Evolutionary conservation across 2,329 filamentous ascomycete species (phyloP), one percentile per base, ranked within the genome.

Genomic region (Aspergillus transmontanensis): DNA sequence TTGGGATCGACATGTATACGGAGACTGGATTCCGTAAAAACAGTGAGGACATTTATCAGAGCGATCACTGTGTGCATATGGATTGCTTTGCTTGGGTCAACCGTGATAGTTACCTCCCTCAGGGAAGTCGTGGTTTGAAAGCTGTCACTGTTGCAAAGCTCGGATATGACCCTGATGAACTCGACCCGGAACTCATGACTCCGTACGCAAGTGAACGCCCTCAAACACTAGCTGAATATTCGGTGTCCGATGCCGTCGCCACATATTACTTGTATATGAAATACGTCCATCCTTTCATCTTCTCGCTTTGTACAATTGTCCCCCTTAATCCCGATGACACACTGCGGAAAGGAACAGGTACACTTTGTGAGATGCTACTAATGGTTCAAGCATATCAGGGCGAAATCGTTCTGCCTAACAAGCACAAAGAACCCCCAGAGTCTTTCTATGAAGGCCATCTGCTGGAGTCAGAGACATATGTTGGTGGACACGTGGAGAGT

Each of bases 231-330:
- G 94, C 95, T 10, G 95, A 99, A 74, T 99, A 99, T 80, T 99
- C 96, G 0, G 95, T 99, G 51, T 99, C 96, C 72, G 96, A 99
- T 84, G 96, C 96, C 11, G 95, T 99, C 57, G 95, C 95, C 26
- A 99, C 95, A 0, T 99, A 99, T 77, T 99, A 99, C 75, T 83
- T 99, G 66, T 99, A 99, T 85, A 99, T 99, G 96, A 99, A 99
- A 89, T 99, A 99, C 78, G 92, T 99, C n/a, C 95, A 99, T 77
- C 95, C 95, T 4, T 99, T 99, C 82, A 95, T 99, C 76, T 99
- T 99, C 84, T 98, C 96, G 1, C 83, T 99, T 0, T 99, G 95
- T 80, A 99, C 94, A 1, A 97, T 99, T 80, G 84, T 99, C 76
- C 95, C 95, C 0, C 85, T 99, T 1, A 93, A 92, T 51, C 93